A percentile compares a stretch with the other conserved stretches of the same genome.
Evolutionary conservation across 2,329 filamentous ascomycete species (phyloP).

Genomic region (Ophiocordyceps camponoti-leonardi): DNA sequence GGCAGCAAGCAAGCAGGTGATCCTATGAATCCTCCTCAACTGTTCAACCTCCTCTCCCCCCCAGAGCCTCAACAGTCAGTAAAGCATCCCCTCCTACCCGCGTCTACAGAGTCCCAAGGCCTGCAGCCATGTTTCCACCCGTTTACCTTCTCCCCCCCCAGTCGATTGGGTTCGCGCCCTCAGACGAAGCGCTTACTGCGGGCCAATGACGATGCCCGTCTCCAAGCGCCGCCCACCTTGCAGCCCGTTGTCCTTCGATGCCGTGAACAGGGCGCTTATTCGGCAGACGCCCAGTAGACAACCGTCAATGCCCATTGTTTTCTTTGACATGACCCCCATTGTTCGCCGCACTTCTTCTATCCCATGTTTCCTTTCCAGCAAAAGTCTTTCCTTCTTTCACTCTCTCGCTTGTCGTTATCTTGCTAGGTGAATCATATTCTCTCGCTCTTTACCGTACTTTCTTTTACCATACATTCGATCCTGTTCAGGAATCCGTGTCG

Average conservation of each 20-base stretch:
- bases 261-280: slow-evolving; percentile 1
- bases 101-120: neutral
- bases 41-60: no score
- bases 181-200: slow-evolving; percentile 10
- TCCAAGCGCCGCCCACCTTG: slow-evolving; percentile 20
- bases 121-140: neutral
- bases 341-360: neutral
- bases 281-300: neutral
- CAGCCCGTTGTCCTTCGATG: neutral
- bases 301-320: neutral
- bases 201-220: slow-evolving; percentile 11
- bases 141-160: neutral
- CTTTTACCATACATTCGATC: neutral
- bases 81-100: neutral
- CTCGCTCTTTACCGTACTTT: neutral
- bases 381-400: neutral
- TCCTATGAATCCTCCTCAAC: no score
- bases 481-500: neutral
- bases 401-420: neutral
- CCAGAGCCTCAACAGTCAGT: neutral
- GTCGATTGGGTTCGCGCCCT: neutral
- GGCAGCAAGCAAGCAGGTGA: no score
- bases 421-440: neutral
- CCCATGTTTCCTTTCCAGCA: neutral
- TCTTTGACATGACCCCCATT: neutral